phyloP scores from a whole-genome alignment of 2,329 filamentous ascomycete genomes.

The Colletotrichum sp. region DNA sequence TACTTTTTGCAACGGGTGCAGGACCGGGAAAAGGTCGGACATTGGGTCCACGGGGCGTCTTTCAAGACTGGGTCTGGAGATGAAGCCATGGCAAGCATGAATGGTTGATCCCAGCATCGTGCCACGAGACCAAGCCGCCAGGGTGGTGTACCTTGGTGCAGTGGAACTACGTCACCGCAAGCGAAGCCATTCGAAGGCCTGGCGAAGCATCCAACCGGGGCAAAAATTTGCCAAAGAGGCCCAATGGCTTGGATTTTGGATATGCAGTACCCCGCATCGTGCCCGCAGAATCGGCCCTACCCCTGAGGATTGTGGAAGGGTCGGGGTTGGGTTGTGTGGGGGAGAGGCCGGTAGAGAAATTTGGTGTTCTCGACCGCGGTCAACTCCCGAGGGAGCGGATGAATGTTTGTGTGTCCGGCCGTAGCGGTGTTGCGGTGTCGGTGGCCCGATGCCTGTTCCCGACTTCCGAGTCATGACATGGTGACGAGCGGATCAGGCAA shows the following conservation, averaged over 20 bases:
- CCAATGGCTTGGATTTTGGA: slow-evolving; percentile 7
- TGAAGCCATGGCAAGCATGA: slow-evolving; percentile 6
- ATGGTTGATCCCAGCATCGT: neutral
- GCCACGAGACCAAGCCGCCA: slow-evolving; percentile 12
- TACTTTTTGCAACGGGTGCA: neutral
- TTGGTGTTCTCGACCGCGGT: neutral
- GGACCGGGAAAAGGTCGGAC: slow-evolving; percentile 1
- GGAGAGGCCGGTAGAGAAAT: neutral
- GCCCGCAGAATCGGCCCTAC: slow-evolving; percentile 13
- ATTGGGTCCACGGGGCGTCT: neutral
- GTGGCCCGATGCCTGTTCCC: neutral
- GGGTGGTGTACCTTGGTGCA: neutral
- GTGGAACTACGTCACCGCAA: slow-evolving; percentile 8
- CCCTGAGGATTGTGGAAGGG: slow-evolving; percentile 2
- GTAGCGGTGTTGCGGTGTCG: neutral
- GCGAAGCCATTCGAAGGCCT: neutral
- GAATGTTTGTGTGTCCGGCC: neutral
- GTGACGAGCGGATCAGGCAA: neutral
- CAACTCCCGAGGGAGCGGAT: slow-evolving; percentile 10
- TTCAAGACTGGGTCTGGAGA: slow-evolving; percentile 1
- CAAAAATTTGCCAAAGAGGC: neutral
- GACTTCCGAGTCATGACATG: slow-evolving; percentile 5
- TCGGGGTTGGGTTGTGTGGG: slow-evolving; percentile 14
- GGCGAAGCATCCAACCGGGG: neutral
- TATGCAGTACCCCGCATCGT: slow-evolving; percentile 8